These are phyloP conservation scores for Verticillium nonalfalfae DNA, from an alignment of 2,329 filamentous ascomycete genomes.

Conservation along the genomic window DNA sequence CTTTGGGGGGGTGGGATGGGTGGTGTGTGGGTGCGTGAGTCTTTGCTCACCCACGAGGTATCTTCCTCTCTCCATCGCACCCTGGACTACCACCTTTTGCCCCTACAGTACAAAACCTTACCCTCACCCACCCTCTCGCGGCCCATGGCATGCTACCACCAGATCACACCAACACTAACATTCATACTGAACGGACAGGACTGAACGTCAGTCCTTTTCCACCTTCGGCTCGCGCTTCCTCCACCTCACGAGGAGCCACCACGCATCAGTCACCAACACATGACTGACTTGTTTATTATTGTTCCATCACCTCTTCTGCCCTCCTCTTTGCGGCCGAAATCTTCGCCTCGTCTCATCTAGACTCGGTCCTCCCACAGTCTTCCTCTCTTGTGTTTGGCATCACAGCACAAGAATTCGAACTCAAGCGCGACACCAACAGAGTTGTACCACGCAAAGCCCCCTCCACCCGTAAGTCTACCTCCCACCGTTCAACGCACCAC, in stretches of 20 bases:
- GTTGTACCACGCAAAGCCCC: background rate
- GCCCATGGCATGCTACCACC: conserved; percentile 1
- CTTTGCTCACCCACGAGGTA: conserved; percentile 4
- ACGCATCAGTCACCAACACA: background rate
- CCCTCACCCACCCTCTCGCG: conserved; percentile 8
- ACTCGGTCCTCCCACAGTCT: background rate
- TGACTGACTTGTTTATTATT: conserved; percentile 11
- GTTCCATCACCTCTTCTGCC: conserved; percentile 7
- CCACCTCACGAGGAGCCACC: background rate
- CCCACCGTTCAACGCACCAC: background rate
- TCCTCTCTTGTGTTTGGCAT: background rate
- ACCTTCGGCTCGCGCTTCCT: conserved; percentile 8
- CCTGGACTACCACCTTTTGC: background rate
- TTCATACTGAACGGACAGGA: background rate
- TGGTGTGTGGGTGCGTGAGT: background rate
- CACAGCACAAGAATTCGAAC: background rate
- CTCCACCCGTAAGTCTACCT: background rate
- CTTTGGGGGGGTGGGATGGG: background rate
- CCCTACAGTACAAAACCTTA: conserved; percentile 9
- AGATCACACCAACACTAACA: background rate
- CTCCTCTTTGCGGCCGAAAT: background rate
- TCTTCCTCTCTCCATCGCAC: background rate
- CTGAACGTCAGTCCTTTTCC: background rate
- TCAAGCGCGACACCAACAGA: background rate
- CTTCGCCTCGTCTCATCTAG: background rate